Conservation (phyloP, 106 monocot genomes). For the Alisma plantagoaquatica region DNA sequence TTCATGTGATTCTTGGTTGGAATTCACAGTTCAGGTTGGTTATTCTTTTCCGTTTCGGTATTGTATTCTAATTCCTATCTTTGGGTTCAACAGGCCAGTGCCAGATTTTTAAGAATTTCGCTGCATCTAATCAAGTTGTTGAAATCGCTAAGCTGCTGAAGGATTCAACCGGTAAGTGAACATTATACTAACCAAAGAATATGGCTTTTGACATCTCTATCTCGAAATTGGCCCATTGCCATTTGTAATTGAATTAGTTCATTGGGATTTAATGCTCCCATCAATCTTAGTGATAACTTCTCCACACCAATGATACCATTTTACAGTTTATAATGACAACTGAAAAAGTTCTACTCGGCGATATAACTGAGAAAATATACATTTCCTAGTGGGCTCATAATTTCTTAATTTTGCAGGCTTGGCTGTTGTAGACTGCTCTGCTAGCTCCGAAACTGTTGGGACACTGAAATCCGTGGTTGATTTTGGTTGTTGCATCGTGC, state of each 20-base stretch:
- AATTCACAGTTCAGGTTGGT: no score
- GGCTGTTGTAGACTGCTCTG: conserved; percentile 80
- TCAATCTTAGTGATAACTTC: no score
- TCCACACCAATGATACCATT: not conserved
- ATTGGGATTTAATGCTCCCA: no score
- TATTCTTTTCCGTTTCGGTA: no score
- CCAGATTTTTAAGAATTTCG: conserved; percentile 38
- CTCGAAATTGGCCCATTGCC: no score
- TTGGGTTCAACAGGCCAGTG: conserved; percentile 40
- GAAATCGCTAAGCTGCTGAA: conserved; percentile 53
- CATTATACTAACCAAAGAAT: not conserved
- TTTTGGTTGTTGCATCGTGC: conserved; percentile 62
- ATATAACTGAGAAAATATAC: no score
- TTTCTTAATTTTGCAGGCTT: conserved; percentile 37
- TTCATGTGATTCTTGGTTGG: no score
- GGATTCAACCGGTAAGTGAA: conserved; percentile 63
- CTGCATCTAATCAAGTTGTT: conserved; percentile 29
- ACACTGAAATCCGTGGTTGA: conserved; percentile 42
- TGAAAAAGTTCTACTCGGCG: not conserved
- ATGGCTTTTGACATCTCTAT: not conserved
- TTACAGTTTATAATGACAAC: not conserved
- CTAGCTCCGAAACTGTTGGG: conserved; percentile 66
- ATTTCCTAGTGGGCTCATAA: no score
- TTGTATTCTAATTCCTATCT: conserved; percentile 5
- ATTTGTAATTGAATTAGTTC: no score